Conservation (phyloP, 345 rosid species). For the Eucalyptus marginata region DNA sequence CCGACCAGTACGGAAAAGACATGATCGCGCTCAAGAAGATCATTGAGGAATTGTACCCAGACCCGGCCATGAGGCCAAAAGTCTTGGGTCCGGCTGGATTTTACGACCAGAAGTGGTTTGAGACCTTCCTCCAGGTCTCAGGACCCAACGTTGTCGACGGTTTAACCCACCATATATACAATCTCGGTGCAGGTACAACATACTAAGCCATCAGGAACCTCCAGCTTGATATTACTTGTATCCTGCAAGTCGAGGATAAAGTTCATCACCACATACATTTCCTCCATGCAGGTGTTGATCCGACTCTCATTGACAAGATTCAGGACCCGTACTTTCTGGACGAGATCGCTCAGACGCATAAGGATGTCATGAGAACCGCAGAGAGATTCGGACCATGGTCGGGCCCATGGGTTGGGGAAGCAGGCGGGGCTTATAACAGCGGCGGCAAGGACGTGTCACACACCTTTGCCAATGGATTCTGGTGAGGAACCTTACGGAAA, state of each 20-base stretch:
- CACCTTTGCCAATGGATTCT: conserved; percentile 51
- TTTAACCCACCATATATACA: conserved; percentile 51
- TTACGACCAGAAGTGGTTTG: conserved; percentile 46
- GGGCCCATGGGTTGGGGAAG: conserved; percentile 54
- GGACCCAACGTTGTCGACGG: conserved; percentile 40
- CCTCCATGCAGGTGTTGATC: conserved; percentile 25
- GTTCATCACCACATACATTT: background rate
- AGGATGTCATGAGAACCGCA: conserved; percentile 5
- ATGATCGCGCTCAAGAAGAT: conserved; percentile 10
- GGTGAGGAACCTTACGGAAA: conserved; percentile 5
- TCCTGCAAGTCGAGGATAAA: background rate
- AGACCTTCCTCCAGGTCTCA: conserved; percentile 11
- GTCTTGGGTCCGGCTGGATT: conserved; percentile 49
- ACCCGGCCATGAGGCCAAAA: conserved; percentile 18
- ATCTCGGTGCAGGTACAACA: conserved; percentile 39
- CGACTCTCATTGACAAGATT: conserved; percentile 18
- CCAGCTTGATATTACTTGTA: background rate
- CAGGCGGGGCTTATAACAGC: conserved; percentile 63
- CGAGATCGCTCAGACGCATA: conserved; percentile 29
- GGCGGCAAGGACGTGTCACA: conserved; percentile 53
- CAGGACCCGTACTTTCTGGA: conserved; percentile 43
- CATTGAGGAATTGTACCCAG: conserved; percentile 15
- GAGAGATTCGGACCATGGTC: conserved; percentile 33
- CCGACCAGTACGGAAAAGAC: conserved; percentile 29
- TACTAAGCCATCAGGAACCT: background rate